Evolutionary conservation across 2,329 filamentous ascomycete genomes (phyloP).

Genomic region (Tricladium varicosporioides): DNA sequence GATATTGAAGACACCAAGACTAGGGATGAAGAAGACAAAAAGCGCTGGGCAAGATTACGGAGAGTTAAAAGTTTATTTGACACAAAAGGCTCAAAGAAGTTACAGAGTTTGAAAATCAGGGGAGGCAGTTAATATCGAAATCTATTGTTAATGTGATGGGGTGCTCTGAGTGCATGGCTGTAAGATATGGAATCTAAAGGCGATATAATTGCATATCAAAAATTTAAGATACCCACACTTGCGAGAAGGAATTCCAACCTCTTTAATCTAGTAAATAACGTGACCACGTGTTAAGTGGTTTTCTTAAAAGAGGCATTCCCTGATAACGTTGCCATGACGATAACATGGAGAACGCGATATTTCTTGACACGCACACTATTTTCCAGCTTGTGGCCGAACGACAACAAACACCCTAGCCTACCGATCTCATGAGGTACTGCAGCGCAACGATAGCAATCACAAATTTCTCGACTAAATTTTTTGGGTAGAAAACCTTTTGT

Average conservation of each 20-base stretch:
- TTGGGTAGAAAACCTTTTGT: slow-evolving; percentile 18
- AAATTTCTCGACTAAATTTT: neutral
- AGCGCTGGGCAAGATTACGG: slow-evolving; percentile 69
- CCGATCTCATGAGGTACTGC: neutral
- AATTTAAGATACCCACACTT: slow-evolving; percentile 14
- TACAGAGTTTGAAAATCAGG: slow-evolving; percentile 5
- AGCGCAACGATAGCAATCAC: neutral
- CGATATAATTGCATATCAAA: neutral
- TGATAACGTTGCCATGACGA: slow-evolving; percentile 16
- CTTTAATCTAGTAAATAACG: too few species aligned
- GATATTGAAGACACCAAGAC: slow-evolving; percentile 38
- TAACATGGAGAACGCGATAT: neutral
- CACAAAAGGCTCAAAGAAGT: slow-evolving; percentile 57
- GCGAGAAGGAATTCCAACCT: too few species aligned
- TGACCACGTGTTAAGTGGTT: slow-evolving; percentile 3
- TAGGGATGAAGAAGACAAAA: slow-evolving; percentile 63
- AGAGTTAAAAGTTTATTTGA: slow-evolving; percentile 72
- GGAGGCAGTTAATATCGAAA: neutral
- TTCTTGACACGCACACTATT: neutral
- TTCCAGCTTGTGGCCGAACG: neutral
- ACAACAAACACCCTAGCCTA: neutral
- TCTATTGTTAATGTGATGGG: neutral
- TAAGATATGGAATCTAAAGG: neutral
- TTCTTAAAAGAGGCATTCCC: neutral
- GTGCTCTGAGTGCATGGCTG: neutral